phyloP scores from a whole-genome alignment of 1,284 basidiomycete species.

The Marasmius sp. region DNA sequence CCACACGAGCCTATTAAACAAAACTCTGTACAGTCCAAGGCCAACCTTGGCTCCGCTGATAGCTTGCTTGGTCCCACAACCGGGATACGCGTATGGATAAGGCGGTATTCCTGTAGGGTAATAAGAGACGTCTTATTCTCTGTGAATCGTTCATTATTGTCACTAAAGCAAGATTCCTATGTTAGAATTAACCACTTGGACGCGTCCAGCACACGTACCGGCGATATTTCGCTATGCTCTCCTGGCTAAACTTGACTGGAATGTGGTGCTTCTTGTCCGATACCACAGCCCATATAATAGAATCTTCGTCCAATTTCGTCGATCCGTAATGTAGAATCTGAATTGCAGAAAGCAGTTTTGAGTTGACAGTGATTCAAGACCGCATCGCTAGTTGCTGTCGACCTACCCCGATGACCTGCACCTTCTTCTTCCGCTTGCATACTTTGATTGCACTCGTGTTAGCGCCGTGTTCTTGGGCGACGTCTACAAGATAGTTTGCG shows the following conservation, averaged over 20 bases:
- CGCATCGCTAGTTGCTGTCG: not conserved
- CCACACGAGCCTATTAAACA: constrained; percentile 38
- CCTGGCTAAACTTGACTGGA: constrained; percentile 38
- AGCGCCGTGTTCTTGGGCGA: constrained; percentile 50
- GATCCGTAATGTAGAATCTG: constrained; percentile 36
- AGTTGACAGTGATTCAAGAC: not conserved
- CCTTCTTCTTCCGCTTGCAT: constrained; percentile 39
- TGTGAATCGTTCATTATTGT: constrained; percentile 19
- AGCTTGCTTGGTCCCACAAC: constrained; percentile 31
- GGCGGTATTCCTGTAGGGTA: constrained; percentile 42
- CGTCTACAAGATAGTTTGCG: constrained; percentile 41
- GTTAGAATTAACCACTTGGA: not conserved
- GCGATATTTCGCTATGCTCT: constrained; percentile 32
- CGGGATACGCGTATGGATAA: constrained; percentile 49
- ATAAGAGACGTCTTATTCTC: constrained; percentile 33
- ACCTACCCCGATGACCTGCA: constrained; percentile 54
- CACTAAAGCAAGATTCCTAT: not conserved
- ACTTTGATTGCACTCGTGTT: constrained; percentile 34
- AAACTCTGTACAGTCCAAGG: constrained; percentile 45
- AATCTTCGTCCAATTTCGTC: constrained; percentile 25
- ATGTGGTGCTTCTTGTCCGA: constrained; percentile 41
- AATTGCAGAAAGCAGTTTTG: not conserved
- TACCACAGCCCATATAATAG: constrained; percentile 44
- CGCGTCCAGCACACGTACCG: constrained; percentile 23
- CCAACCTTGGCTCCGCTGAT: constrained; percentile 37